Base-by-base conservation (phyloP, 305 asterid species). In the Plantago lanceolata region DNA sequence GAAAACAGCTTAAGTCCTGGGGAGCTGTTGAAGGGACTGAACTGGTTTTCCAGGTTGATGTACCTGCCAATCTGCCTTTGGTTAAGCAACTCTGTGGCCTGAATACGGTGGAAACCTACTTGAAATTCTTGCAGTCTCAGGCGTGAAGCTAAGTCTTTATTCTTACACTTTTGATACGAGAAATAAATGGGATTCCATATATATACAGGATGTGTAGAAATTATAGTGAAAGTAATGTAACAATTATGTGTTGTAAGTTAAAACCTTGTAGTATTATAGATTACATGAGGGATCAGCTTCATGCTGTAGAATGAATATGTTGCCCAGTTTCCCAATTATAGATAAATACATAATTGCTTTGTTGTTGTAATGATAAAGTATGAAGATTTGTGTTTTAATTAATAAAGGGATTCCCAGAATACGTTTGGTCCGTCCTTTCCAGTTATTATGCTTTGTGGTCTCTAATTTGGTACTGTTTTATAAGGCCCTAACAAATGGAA, bases 71-170 rank as follows among this genome's bases (percentile, higher is more conserved):
- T 29, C 64, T 86, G 84, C 95, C 96, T 37, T 71, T 73, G 35
- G 94, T 89, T 28, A 89, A 84, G 82, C 68, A 70, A 43, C 73
- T 67, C 2, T 83, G 89, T 57, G 91, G 91, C 66, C 68, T 83
- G 19, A 74, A 4, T 62, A 59, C 21, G 13, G 86, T 77, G 4
- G 89, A 88, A 67, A 78, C 53, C 18, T 85, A 72, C 75, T 66
- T 88, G 50, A 69, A 78, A 54, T 65, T 44, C 60, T 72, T 80
- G 64, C 59, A 60, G 37, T 40, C 73, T 13, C 50, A 20, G 44
- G 65, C 40, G 44, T 40, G 3, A 63, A n/a, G 63, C 31, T 15
- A 59, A 59, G 29, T 59, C 11, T 3, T 3, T 2, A 18, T 24
- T 24, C 24, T 54, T 14, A 54, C 19, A 5, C 14, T 21, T 5